Percentiles rank a stretch among this genome's conserved stretches.
These are phyloP conservation scores for Onygena corvina DNA, from an alignment of 2,329 filamentous ascomycete species.

Conservation along the genomic window DNA sequence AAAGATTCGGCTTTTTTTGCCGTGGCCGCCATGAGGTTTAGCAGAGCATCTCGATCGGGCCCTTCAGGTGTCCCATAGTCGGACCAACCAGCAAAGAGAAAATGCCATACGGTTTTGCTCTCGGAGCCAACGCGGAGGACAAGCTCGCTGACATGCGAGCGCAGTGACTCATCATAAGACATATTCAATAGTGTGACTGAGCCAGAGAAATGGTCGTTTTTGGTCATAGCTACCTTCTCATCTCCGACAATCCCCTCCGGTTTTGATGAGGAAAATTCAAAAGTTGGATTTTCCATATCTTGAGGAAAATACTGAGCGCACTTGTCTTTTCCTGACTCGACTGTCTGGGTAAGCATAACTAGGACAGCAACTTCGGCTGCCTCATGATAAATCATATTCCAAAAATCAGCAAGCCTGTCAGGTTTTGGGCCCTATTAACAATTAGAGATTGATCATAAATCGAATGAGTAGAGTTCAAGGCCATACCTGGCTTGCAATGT, in stretches of 20 bases:
- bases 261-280: slow-evolving; percentile 28
- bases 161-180: slow-evolving; percentile 44
- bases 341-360: slow-evolving; percentile 85
- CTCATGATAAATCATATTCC: slow-evolving; percentile 90
- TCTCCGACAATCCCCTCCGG: slow-evolving; percentile 40
- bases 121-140: slow-evolving; percentile 38
- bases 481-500: slow-evolving; percentile 73
- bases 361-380: slow-evolving; percentile 64
- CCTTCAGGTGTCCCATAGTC: slow-evolving; percentile 70
- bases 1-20: slow-evolving; percentile 35
- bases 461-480: neutral
- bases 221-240: slow-evolving; percentile 51
- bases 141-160: slow-evolving; percentile 63
- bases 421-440: slow-evolving; percentile 58
- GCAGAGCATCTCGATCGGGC: slow-evolving; percentile 39
- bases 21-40: slow-evolving; percentile 40
- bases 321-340: slow-evolving; percentile 66
- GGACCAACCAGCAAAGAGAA: slow-evolving; percentile 78
- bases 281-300: slow-evolving; percentile 41
- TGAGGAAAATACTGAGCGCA: slow-evolving; percentile 80
- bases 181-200: slow-evolving; percentile 47
- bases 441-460: neutral
- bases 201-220: slow-evolving; percentile 34
- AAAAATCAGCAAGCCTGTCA: slow-evolving; percentile 67
- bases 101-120: slow-evolving; percentile 63